Evolutionary conservation across 2,329 filamentous ascomycete species (phyloP).

Genomic region (Fusarium bactridioides): DNA sequence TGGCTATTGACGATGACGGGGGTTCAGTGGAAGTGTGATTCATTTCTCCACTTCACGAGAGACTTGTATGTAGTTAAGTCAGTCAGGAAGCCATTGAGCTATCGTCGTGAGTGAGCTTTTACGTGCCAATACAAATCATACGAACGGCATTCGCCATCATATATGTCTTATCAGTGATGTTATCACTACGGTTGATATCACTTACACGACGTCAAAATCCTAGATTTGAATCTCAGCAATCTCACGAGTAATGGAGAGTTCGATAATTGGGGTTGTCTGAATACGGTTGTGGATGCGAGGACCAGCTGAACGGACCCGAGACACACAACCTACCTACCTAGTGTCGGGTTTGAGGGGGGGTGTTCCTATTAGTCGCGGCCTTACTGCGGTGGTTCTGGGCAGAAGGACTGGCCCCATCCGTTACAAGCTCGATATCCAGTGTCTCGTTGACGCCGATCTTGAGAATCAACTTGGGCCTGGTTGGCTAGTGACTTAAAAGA

Average conservation of each 20-base stretch:
- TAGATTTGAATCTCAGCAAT: constrained; percentile 11
- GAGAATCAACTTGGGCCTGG: constrained; percentile 22
- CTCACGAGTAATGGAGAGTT: constrained; percentile 23
- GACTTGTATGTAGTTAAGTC: neutral
- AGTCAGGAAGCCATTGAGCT: neutral
- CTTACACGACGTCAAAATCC: constrained; percentile 8
- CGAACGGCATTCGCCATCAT: too few relatives aligned
- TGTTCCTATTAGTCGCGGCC: constrained; percentile 37
- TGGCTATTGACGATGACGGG: constrained; percentile 1
- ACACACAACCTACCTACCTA: neutral
- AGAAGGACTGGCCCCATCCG: constrained; percentile 28
- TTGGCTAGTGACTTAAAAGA: constrained; percentile 24
- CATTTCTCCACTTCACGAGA: constrained; percentile 2
- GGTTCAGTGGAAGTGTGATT: neutral
- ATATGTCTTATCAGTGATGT: neutral
- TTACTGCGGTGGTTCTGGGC: constrained; percentile 42
- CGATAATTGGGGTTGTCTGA: constrained; percentile 26
- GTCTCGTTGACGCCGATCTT: constrained; percentile 45
- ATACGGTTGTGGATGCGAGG: constrained; percentile 24
- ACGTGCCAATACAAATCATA: neutral
- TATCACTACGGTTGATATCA: neutral
- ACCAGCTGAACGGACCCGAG: constrained; percentile 22
- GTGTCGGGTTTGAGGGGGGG: constrained; percentile 5
- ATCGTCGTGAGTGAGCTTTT: neutral
- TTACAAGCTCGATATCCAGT: constrained; percentile 37